Evolutionary conservation across 1,284 basidiomycete species (phyloP), one percentile per base, ranked within the genome.

Genomic region (Cystobasidiaceae sp.): DNA sequence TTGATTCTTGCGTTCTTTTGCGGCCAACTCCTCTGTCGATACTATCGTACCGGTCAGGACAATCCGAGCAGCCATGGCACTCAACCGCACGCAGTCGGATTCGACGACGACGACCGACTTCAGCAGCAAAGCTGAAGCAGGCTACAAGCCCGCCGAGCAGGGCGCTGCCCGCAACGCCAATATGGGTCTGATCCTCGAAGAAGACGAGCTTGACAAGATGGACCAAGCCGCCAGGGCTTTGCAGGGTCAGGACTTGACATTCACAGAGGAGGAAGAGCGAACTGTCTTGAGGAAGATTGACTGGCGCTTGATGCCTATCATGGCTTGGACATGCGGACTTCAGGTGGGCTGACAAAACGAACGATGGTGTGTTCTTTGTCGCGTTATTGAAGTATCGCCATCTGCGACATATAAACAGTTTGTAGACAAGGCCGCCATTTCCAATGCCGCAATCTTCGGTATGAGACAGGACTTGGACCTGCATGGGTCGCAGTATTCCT

Each of bases 311-410:
- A 63, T 73, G 57, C 72, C 72, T 2, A 55, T 74, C 21, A 71
- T 72, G 72, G 69, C 60, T 43, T 30, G 67, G 17, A 56, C 64
- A 8, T 67, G 70, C 2, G 37, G 68, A 15, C 48, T 73, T 19
- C 72, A 73, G 32, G 73, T 70, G 52, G 67, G 73, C n/a, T 73
- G 74, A 69, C 73, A 74, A 57, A 71, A 67, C 28, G 25, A 52
- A 28, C 21, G 19, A n/a, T n/a, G 21, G 25, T 19, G 6, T 33
- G 27, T 25, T 32, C 49, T 25, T 25, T 19, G 17, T 28, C 11
- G 17, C 49, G 13, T 28, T 28, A 6, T n/a, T 39, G 37, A 39
- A 39, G 49, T 51, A 33, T 25, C 49, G 9, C 17, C 23, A 25
- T 51, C 19, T 19, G 13, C n/a, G 15, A 34, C 25, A 13, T 27